Percentiles rank a stretch among this genome's conserved stretches.
These are phyloP conservation scores for Linnemannia exigua DNA, from an alignment of 192 early-diverging fungal species.

Conservation along the genomic window DNA sequence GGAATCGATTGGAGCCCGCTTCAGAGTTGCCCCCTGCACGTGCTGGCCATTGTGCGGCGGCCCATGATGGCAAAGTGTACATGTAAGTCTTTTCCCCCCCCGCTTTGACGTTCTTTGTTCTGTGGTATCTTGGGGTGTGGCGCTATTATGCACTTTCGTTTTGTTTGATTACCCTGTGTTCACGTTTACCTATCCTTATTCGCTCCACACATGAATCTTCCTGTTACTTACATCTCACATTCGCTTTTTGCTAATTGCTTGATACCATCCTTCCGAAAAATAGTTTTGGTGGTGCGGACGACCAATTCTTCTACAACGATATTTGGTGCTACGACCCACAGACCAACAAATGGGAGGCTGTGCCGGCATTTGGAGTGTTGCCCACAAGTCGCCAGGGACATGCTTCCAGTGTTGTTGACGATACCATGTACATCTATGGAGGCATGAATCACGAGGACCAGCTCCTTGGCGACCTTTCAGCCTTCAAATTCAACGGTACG, in stretches of 20 bases:
- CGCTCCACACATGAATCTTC: neutral
- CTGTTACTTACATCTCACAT: neutral
- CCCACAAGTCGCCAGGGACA: conserved; percentile 62
- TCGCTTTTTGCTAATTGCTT: too few relatives aligned
- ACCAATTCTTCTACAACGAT: conserved; percentile 66
- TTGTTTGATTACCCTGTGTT: neutral
- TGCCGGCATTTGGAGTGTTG: conserved; percentile 62
- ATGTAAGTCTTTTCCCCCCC: conserved; percentile 26
- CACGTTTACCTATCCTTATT: neutral
- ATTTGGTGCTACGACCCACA: conserved; percentile 68
- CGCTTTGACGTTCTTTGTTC: too few relatives aligned
- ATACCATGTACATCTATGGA: conserved; percentile 70
- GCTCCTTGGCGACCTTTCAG: conserved; percentile 64
- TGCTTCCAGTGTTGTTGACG: conserved; percentile 59
- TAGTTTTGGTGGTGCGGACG: conserved; percentile 71
- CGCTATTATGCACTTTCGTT: neutral
- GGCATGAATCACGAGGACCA: conserved; percentile 60
- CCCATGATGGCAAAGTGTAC: conserved; percentile 48
- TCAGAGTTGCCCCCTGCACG: conserved; percentile 55
- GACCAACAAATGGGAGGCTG: conserved; percentile 59
- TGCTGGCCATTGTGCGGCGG: conserved; percentile 56
- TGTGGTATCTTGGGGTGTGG: neutral
- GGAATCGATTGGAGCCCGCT: conserved; percentile 54
- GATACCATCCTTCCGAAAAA: neutral
- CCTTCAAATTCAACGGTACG: conserved; percentile 65